phyloP scores from a whole-genome alignment of 169 alveolate genomes.

The Babesia ovis region DNA sequence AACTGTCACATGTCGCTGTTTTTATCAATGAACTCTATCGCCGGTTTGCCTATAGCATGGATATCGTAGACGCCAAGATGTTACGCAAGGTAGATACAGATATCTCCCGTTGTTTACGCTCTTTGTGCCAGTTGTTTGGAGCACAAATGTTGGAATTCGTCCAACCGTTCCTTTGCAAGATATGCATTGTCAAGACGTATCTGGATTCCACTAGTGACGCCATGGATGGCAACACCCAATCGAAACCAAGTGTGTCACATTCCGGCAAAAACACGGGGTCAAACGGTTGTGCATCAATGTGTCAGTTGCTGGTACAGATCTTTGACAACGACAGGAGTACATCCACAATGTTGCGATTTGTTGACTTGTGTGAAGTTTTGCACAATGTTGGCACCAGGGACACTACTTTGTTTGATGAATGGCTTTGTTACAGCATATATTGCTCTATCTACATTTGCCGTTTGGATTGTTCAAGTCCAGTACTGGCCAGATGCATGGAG shows the following conservation, averaged over 20 bases:
- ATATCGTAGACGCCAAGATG: neutral
- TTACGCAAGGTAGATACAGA: conserved; percentile 5
- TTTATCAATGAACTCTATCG: conserved; percentile 17
- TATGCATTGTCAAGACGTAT: conserved; percentile 6
- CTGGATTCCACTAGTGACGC: conserved; percentile 1
- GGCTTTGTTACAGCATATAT: conserved; percentile 25
- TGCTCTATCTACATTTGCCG: conserved; percentile 15
- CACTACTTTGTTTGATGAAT: conserved; percentile 9
- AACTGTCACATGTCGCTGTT: conserved; percentile 15
- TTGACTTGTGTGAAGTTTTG: conserved; percentile 4
- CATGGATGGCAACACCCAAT: neutral
- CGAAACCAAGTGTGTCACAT: neutral
- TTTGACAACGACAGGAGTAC: conserved; percentile 7
- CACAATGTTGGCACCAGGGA: neutral
- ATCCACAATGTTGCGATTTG: neutral
- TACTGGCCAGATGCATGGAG: conserved; percentile 4
- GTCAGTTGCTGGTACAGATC: conserved; percentile 12
- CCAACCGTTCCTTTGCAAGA: conserved; percentile 16
- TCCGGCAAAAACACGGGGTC: neutral
- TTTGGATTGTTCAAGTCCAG: conserved; percentile 6
- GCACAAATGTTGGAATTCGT: conserved; percentile 4
- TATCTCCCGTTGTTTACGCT: conserved; percentile 15
- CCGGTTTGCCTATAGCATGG: neutral
- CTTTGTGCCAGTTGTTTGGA: conserved; percentile 6
- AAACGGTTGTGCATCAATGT: neutral